A percentile compares a stretch with the other conserved stretches of the same genome.
Conservation (phyloP, 2,329 filamentous ascomycete genomes). For the Fusarium sp. region DNA sequence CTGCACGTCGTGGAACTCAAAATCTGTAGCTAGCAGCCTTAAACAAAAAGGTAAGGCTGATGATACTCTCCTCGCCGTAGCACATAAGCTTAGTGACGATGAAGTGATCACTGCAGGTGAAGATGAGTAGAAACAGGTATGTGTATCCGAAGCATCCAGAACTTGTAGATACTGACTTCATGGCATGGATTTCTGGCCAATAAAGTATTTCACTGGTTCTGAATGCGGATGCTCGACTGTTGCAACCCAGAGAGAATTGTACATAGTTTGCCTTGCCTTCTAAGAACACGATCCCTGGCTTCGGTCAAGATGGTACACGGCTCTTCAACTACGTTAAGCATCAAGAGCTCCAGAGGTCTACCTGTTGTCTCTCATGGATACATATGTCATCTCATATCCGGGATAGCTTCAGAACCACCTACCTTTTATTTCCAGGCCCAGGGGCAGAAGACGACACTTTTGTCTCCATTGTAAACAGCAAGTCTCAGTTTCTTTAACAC, state of each 20-base stretch:
- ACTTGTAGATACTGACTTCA: not conserved
- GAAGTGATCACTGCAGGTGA: not conserved
- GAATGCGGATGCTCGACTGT: not conserved
- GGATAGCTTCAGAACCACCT: not conserved
- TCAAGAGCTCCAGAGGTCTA: not conserved
- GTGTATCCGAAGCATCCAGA: not conserved
- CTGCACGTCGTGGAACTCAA: too few species aligned
- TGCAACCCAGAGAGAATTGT: not conserved
- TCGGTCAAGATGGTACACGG: accelerated
- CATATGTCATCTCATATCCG: not conserved
- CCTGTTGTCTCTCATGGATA: not conserved
- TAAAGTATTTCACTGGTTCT: not conserved
- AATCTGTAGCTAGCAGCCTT: not conserved
- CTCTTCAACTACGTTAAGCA: not conserved
- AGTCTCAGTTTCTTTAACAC: not conserved
- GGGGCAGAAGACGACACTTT: accelerated
- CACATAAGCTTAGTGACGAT: not conserved
- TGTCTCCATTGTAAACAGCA: too few species aligned
- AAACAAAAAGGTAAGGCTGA: not conserved
- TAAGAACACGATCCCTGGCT: not conserved
- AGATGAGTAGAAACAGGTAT: not conserved
- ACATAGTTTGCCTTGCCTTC: not conserved
- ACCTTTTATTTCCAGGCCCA: accelerated
- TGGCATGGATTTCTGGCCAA: too few species aligned
- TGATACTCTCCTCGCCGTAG: not conserved